phyloP scores from a whole-genome alignment of 108 stramenopile species.

The Skeletonema tropicum region DNA sequence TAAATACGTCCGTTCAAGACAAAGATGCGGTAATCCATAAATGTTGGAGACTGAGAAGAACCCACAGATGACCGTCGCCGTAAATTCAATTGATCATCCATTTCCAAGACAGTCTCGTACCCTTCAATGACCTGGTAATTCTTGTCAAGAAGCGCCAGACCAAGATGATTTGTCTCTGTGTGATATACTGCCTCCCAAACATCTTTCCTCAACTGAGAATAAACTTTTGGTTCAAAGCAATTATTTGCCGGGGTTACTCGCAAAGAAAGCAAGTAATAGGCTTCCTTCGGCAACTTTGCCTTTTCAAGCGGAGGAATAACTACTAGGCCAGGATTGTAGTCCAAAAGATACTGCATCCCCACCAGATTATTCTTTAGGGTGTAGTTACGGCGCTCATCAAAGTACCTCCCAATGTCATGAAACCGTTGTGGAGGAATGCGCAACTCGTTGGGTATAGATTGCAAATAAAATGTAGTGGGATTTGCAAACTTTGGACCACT shows the following conservation, averaged over 20 bases:
- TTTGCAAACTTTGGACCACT: constrained; percentile 29
- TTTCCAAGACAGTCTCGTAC: constrained; percentile 39
- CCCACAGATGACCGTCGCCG: constrained; percentile 2
- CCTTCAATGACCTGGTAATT: constrained; percentile 33
- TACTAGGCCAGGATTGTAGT: constrained; percentile 52
- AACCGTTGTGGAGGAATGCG: constrained; percentile 47
- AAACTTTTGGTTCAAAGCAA: constrained; percentile 32
- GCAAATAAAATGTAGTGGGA: constrained; percentile 37
- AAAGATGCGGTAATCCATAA: constrained; percentile 50
- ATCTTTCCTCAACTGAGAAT: constrained; percentile 13
- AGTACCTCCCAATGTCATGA: constrained; percentile 23
- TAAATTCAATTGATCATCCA: constrained; percentile 34
- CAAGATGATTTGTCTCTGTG: constrained; percentile 39
- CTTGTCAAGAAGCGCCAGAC: constrained; percentile 35
- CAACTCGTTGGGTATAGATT: constrained; percentile 34
- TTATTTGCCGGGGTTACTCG: constrained; percentile 51
- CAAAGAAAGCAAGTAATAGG: constrained; percentile 40
- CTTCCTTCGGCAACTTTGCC: constrained; percentile 27
- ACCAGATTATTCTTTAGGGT: constrained; percentile 8
- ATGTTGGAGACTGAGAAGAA: constrained; percentile 7
- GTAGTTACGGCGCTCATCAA: constrained; percentile 22
- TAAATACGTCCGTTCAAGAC: constrained; percentile 35
- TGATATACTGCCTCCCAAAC: constrained; percentile 40
- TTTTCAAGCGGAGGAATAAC: constrained; percentile 19
- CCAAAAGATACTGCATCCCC: constrained; percentile 30